Base-by-base conservation (phyloP, 2,329 filamentous ascomycete genomes). In the Leptographium galeiforme region DNA sequence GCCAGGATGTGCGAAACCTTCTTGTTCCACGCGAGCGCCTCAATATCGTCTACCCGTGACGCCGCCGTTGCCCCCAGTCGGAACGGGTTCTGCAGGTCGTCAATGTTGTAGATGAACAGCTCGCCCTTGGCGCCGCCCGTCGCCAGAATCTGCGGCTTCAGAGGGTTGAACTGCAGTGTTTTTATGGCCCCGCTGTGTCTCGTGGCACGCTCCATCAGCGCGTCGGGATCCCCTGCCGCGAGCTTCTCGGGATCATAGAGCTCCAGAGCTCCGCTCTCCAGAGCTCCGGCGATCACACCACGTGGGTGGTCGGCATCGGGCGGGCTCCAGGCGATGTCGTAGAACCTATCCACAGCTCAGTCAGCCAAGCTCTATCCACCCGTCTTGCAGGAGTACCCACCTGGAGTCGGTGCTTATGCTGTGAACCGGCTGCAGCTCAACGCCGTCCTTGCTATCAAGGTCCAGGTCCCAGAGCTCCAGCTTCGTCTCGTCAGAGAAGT, bases 21-120 rank as follows among this genome's bases (percentile, higher is more conserved):
- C 65, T 89, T 90, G 71, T 98, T 98, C 94, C 94, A 98, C 61
- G 95, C 91, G 56, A 98, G 76, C 60, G 90, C 95, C 63, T 97
- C 93, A 59, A 97, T 87, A 62, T 98, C 93, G 63, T 97, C 91
- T 41, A 89, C 87, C 64, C 91, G 85, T 58, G 89, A 90, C 44
- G 88, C 88, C 40, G 86, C 79, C 11, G 59, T 50, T 59, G 87
- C 94, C 56, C 93, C 93, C 36, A 98, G 75, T 58, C 90, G 82
- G 71, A 94, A 95, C 6, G 91, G 87, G 65, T 87, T 93, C 54
- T 81, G 80, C 61, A 90, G 79, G 67, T 97, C 90, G 70, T 94
- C 89, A 61, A 97, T 74, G 64, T 98, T 91, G 74, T 93, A 94
- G 61, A 98, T 85, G 70, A 88, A 98, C 43, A 98, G 82, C 71